Evolutionary conservation across 2,329 filamentous ascomycete species (phyloP).

Genomic region (Helminthosporium solani): DNA sequence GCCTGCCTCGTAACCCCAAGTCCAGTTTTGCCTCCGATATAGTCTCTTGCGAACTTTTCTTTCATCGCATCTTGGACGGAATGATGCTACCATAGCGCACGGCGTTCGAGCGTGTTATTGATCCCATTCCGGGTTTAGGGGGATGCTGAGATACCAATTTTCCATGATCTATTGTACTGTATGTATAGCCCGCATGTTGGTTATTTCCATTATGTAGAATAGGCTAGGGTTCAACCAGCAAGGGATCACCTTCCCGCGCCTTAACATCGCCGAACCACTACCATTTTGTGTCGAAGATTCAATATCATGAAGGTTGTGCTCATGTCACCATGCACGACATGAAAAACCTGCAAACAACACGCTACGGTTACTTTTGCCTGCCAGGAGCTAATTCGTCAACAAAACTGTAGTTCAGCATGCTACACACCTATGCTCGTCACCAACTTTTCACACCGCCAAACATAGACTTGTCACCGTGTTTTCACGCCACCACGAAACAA

Average conservation of each 20-base stretch:
- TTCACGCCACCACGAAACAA: neutral
- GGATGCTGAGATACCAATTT: conserved; percentile 10
- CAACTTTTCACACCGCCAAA: neutral
- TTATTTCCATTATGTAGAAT: neutral
- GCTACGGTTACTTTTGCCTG: neutral
- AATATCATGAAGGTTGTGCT: neutral
- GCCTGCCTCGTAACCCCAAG: conserved; percentile 6
- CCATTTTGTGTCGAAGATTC: neutral
- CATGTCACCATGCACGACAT: neutral
- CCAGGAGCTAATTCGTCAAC: neutral
- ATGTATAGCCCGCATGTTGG: conserved; percentile 3
- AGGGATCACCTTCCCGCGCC: neutral
- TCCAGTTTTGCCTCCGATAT: neutral
- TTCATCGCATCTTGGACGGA: conserved; percentile 5
- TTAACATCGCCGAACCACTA: neutral
- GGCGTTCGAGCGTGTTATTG: conserved; percentile 4
- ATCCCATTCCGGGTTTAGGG: neutral
- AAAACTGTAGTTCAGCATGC: neutral
- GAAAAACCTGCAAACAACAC: neutral
- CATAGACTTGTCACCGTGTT: no score
- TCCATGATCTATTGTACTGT: conserved; percentile 1
- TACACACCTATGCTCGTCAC: neutral
- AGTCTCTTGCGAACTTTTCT: neutral
- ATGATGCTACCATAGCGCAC: conserved; percentile 5
- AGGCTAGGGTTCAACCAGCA: conserved; percentile 1